Base-by-base conservation (phyloP, 768 basidiomycete genomes). In the Mycena haematopus region DNA sequence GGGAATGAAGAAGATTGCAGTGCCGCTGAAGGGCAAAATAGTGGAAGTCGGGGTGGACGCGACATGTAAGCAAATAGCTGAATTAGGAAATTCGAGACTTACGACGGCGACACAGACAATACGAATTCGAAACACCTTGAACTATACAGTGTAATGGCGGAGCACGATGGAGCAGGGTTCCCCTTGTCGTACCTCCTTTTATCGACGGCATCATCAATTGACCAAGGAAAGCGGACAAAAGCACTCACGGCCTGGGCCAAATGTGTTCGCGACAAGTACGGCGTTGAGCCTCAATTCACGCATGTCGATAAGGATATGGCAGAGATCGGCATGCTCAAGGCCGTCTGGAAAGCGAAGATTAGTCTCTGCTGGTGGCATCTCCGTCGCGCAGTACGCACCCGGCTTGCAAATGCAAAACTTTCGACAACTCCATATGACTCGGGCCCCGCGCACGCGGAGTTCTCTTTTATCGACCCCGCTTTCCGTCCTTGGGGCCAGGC, bases 161-260 rank as follows among this genome's bases (percentile, higher is more conserved):
- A 72, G 44, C 35, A 62, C 42, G 67, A 72, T 53, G 59, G 59
- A 58, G 65, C 65, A 17, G 71, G 71, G 8, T 67, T 72, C 52
- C 71, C 69, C 1, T 27, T 72, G 5, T 59, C 62, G 22, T 72
- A 72, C 56, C 67, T 58, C n/a, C 58, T 72, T 3, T 35, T 72
- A n/a, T 70, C 69, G 10, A 72, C 71, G 14, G 67, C 65, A 10
- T 56, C 25, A 1, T 46, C 71, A 25, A 65, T 68, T 14, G 55
- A 56, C 14, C 55, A 40, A 21, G 57, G 69, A 25, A 72, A 72
- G 56, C 56, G 69, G 1, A 64, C 19, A 27, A 51, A 21, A 9
- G 69, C 71, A 33, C 60, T 71, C 8, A 33, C 14, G 6, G 46
- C 52, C n/a, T 71, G 60, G 56, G 60, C 56, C 36, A 45, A 17